These are phyloP conservation scores for Stagonosporopsis tanaceti DNA, from an alignment of 2,329 filamentous ascomycete genomes.

Conservation along the genomic window DNA sequence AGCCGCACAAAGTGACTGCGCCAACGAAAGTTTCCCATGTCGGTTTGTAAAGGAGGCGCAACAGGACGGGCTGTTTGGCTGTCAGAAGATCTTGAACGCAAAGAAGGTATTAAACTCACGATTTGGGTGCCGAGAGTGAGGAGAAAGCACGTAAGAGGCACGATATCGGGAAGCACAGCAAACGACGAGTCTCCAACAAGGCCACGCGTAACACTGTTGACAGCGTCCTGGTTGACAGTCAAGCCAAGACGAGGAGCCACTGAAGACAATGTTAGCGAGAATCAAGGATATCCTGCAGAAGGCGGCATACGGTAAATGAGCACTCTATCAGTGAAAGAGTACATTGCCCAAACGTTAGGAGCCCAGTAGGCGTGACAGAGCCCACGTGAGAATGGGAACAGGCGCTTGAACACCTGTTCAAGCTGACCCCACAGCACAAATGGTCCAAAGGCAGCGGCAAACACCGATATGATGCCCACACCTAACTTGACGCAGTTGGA, in stretches of 20 bases:
- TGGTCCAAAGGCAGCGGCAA: constrained; percentile 85
- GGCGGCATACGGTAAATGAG: constrained; percentile 75
- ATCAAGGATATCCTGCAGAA: background rate
- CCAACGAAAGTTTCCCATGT: constrained; percentile 91
- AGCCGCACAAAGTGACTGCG: constrained; percentile 89
- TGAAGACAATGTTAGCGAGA: constrained; percentile 48
- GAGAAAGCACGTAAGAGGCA: constrained; percentile 78
- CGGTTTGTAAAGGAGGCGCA: constrained; percentile 81
- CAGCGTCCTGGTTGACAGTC: constrained; percentile 73
- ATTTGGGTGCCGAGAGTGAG: constrained; percentile 84
- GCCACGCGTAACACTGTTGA: constrained; percentile 90
- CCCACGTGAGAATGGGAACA: constrained; percentile 94
- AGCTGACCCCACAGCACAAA: constrained; percentile 85
- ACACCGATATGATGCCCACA: constrained; percentile 72
- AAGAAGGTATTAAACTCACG: constrained; percentile 50
- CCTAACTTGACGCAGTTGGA: constrained; percentile 86
- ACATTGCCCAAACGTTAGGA: constrained; percentile 95
- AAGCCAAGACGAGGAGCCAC: constrained; percentile 85
- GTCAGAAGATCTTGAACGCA: constrained; percentile 15
- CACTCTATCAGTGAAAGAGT: constrained; percentile 86
- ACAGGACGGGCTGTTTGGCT: constrained; percentile 58
- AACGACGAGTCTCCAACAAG: constrained; percentile 94
- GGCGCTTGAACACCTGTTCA: constrained; percentile 78
- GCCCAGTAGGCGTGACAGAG: constrained; percentile 99
- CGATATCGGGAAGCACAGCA: constrained; percentile 88